Evolutionary conservation across 495 filamentous ascomycete species (phyloP), one percentile per base, ranked within the genome.

Genomic region (Amorphotheca resinae): DNA sequence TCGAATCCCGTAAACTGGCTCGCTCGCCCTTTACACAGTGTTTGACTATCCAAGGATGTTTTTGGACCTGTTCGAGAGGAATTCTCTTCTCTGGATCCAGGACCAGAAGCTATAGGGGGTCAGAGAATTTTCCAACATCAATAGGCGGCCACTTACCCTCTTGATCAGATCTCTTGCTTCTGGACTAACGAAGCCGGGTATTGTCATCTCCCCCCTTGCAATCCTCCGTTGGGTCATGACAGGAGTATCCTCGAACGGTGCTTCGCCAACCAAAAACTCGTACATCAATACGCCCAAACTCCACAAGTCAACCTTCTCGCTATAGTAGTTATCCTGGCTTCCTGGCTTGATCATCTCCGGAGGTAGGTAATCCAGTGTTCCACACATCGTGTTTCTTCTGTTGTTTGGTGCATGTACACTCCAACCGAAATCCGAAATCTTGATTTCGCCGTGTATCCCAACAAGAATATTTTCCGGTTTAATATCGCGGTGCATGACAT

Each of bases 391-490:
- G 48, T 87, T 79, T 31, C 91, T 76, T 40, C 89, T 64, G 64
- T 93, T 94, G 55, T 93, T 95, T 8, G 91, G 91, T 20, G 91
- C 93, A 60, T 98, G 91, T 14, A 96, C 93, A 62, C 82, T 89
- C 93, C 93, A 98, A 34, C 91, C 91, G 55, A 98, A 98, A 62
- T 98, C 91, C 3, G 84, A 88, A 58, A 98, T 88, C 64, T 98
- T 98, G 64, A 98, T 93, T 64, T 98, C 91, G 32, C 88, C 91
- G 57, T 96, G 89, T 41, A 98, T 88, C 15, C 91, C 91, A 28
- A 98, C 80, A 12, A 98, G 77, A 51, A 98, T 98, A 55, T 98
- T 98, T 64, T 98, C 91, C 9, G 91, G 91, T 66, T 98, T 98
- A 66, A 98, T 98, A 52, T 98, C 91, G 33, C 91, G 80, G 55